These are phyloP conservation scores for Cetraspora pellucida DNA, from an alignment of 192 early-diverging fungal species.

Conservation along the genomic window DNA sequence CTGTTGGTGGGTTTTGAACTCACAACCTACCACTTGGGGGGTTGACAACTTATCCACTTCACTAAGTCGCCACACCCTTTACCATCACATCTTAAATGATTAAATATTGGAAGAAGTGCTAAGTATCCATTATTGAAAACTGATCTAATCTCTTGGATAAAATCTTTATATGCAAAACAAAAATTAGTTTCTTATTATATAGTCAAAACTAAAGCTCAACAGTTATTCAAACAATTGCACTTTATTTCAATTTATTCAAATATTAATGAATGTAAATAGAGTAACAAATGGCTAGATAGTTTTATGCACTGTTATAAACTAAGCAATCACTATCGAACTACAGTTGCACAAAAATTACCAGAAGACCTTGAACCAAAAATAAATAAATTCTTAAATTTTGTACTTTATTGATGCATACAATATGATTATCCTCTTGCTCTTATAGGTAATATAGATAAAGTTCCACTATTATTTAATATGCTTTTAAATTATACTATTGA, in stretches of 20 bases:
- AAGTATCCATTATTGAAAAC: no score
- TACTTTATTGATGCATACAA: constrained; percentile 1
- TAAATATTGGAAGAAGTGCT: no score
- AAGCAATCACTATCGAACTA: not conserved
- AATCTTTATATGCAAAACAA: no score
- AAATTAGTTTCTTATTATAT: constrained; percentile 3
- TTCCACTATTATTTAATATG: constrained; percentile 16
- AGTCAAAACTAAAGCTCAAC: not conserved
- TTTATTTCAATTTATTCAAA: not conserved
- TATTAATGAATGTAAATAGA: not conserved
- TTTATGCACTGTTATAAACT: constrained; percentile 4
- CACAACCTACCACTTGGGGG: no score
- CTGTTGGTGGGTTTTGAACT: no score
- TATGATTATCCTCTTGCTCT: constrained; percentile 11
- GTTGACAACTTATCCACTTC: no score
- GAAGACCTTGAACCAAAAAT: not conserved
- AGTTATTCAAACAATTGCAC: not conserved
- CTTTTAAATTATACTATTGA: not conserved
- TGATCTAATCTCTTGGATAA: no score
- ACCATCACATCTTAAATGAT: not conserved
- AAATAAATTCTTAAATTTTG: constrained; percentile 17
- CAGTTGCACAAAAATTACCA: not conserved
- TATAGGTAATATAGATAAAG: constrained; percentile 22
- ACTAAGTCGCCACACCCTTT: no score
- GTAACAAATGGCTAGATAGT: not conserved